phyloP scores from a whole-genome alignment of 2,329 filamentous ascomycete species.

The Ceratocystis lukuohia region DNA sequence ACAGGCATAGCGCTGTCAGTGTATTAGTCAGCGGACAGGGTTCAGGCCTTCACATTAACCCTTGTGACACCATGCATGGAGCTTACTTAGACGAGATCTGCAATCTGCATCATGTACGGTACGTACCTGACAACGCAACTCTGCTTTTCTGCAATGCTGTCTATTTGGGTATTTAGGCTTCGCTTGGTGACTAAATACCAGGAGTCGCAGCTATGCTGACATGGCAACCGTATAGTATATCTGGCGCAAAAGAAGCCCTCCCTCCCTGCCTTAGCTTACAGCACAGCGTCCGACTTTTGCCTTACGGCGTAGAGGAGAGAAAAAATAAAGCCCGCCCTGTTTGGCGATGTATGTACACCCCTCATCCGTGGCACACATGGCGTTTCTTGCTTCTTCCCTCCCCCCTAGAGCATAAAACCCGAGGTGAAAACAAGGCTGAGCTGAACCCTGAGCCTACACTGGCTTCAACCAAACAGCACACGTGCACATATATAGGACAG shows the following conservation, averaged over 20 bases:
- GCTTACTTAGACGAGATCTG: background rate
- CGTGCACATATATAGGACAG: background rate
- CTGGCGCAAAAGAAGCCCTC: background rate
- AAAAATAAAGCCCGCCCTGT: background rate
- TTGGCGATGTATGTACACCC: background rate
- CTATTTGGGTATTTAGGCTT: background rate
- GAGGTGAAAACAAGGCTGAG: background rate
- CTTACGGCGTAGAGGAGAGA: background rate
- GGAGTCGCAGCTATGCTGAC: background rate
- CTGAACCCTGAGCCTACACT: background rate
- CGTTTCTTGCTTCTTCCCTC: background rate
- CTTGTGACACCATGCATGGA: background rate
- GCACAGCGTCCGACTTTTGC: background rate
- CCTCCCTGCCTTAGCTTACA: background rate
- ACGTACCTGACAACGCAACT: constrained; percentile 8
- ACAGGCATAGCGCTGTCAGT: constrained; percentile 1
- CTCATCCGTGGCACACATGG: background rate
- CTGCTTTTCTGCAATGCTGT: background rate
- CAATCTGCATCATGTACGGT: background rate
- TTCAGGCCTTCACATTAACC: background rate
- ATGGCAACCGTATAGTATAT: background rate
- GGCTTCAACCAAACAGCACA: background rate
- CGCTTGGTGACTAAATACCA: no score
- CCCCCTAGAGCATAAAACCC: background rate
- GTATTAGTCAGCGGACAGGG: background rate